Conservation (phyloP, 23 red algal genomes). For the Pyropia haitanensis region DNA sequence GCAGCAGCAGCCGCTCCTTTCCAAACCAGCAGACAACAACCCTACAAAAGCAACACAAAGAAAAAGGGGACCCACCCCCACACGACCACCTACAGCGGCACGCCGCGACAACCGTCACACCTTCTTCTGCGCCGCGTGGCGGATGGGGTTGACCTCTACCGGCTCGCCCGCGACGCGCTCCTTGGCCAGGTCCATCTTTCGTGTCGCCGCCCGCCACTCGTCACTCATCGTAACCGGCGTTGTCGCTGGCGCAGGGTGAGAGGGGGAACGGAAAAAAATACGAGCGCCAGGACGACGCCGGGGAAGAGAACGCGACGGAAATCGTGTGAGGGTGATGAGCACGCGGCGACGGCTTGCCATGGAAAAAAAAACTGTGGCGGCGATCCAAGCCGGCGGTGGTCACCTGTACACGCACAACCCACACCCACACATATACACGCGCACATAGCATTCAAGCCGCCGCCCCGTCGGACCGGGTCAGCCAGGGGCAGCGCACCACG, state of each 20-base stretch:
- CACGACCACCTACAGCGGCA: too few species aligned
- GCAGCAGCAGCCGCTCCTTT: too few species aligned
- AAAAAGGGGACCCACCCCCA: too few species aligned
- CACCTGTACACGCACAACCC: too few species aligned
- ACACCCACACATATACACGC: too few species aligned
- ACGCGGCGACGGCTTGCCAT: too few species aligned
- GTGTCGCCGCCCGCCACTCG: constrained; percentile 40
- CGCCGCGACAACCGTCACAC: background rate
- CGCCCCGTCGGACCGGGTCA: too few species aligned
- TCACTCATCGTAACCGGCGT: constrained; percentile 33
- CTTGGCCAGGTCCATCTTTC: constrained; percentile 11
- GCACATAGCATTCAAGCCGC: too few species aligned
- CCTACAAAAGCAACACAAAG: too few species aligned
- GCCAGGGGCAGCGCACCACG: too few species aligned
- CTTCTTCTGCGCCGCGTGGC: constrained; percentile 24
- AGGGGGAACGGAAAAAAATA: background rate
- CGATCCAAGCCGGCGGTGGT: constrained; percentile 12
- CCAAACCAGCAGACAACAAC: too few species aligned
- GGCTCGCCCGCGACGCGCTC: constrained; percentile 29
- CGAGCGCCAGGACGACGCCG: background rate
- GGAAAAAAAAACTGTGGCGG: background rate
- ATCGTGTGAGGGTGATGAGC: background rate
- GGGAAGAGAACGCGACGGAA: background rate
- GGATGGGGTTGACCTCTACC: constrained; percentile 47
- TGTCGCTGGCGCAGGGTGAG: background rate